phyloP scores from a whole-genome alignment of 2,329 filamentous ascomycete species.

The Colletotrichum euphorbiae region DNA sequence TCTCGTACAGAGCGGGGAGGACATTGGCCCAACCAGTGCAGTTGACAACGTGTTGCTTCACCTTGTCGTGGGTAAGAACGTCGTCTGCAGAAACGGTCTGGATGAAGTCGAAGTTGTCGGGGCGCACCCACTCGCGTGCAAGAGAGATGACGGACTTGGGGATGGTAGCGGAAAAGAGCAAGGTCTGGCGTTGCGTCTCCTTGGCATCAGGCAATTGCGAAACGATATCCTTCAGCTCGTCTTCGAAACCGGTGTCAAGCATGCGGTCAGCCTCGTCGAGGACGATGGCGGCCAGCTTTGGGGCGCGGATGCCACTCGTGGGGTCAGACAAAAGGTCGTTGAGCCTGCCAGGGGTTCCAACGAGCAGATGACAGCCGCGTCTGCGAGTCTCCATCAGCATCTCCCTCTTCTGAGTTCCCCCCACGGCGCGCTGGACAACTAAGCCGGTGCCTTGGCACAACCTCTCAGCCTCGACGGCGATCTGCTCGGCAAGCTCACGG shows the following conservation, averaged over 20 bases:
- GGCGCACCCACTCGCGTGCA: slow-evolving; percentile 82
- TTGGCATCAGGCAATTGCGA: slow-evolving; percentile 70
- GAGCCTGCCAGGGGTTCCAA: slow-evolving; percentile 90
- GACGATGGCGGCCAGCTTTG: slow-evolving; percentile 89
- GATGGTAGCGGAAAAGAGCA: slow-evolving; percentile 96
- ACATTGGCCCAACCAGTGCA: slow-evolving; percentile 79
- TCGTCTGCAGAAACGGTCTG: slow-evolving; percentile 89
- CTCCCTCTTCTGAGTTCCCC: slow-evolving; percentile 81
- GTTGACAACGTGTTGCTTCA: slow-evolving; percentile 82
- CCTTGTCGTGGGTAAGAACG: slow-evolving; percentile 82
- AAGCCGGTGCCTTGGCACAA: slow-evolving; percentile 75
- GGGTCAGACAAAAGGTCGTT: slow-evolving; percentile 82
- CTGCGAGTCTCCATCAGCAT: slow-evolving; percentile 76
- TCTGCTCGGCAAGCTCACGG: slow-evolving; percentile 84
- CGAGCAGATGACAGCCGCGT: slow-evolving; percentile 87
- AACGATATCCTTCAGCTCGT: slow-evolving; percentile 72
- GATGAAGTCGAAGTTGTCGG: slow-evolving; percentile 84
- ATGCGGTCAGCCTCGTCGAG: slow-evolving; percentile 98
- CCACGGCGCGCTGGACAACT: slow-evolving; percentile 81
- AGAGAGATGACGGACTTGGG: slow-evolving; percentile 84
- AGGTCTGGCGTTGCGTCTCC: slow-evolving; percentile 81
- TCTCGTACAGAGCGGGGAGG: slow-evolving; percentile 81
- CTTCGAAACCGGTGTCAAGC: slow-evolving; percentile 90
- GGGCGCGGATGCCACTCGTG: slow-evolving; percentile 73
- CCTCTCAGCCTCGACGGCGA: slow-evolving; percentile 81